phyloP scores from a whole-genome alignment of 2,329 filamentous ascomycete genomes.

The Cytospora chrysosperma region DNA sequence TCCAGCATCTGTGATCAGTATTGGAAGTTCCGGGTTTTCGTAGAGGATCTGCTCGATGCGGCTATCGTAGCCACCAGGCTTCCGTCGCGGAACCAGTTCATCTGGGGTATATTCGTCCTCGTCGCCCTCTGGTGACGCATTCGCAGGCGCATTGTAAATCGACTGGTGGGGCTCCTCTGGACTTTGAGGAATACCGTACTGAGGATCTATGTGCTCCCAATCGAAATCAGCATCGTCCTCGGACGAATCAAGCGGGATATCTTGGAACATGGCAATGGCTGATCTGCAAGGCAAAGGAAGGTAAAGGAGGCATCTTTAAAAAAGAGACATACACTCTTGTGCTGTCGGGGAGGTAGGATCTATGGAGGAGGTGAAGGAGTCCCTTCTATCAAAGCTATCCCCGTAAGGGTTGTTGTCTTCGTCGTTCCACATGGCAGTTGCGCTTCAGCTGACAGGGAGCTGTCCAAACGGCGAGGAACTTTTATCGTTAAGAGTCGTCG shows the following conservation, averaged over 20 bases:
- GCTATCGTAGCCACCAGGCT: slow-evolving; percentile 88
- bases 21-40: slow-evolving; percentile 86
- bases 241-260: slow-evolving; percentile 37
- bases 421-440: slow-evolving; percentile 87
- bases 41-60: slow-evolving; percentile 97
- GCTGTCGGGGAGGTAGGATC: slow-evolving; percentile 63
- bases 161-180: slow-evolving; percentile 37
- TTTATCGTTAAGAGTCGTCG: neutral
- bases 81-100: slow-evolving; percentile 55
- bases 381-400: slow-evolving; percentile 81
- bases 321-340: slow-evolving; percentile 48
- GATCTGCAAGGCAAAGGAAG: slow-evolving; percentile 18
- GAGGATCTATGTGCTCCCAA: slow-evolving; percentile 50
- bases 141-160: slow-evolving; percentile 15
- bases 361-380: slow-evolving; percentile 70
- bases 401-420: slow-evolving; percentile 98
- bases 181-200: slow-evolving; percentile 68
- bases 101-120: slow-evolving; percentile 45
- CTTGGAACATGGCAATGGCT: slow-evolving; percentile 39
- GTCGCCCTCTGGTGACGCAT: slow-evolving; percentile 40
- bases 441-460: neutral
- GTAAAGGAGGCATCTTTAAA: slow-evolving; percentile 38
- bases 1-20: slow-evolving; percentile 90
- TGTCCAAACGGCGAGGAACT: neutral
- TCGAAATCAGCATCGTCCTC: slow-evolving; percentile 43